phyloP scores from a whole-genome alignment of 306 rosid species.

The Trifolium subterraneum region DNA sequence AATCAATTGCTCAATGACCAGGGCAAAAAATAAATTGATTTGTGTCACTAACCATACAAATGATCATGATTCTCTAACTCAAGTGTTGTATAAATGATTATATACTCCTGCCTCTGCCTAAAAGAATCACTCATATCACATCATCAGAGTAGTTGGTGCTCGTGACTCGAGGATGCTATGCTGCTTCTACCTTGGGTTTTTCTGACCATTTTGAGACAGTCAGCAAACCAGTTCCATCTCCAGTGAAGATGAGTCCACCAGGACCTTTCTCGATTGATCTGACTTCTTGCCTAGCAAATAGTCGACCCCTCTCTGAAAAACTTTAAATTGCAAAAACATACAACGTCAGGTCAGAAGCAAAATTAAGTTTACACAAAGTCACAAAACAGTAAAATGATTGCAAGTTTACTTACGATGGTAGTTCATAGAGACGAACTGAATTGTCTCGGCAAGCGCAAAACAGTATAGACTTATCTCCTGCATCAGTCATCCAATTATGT shows the following conservation, averaged over 20 bases:
- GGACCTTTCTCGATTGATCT: slow-evolving; percentile 38
- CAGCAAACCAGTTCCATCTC: slow-evolving; percentile 50
- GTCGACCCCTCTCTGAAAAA: slow-evolving; percentile 34
- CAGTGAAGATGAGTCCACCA: slow-evolving; percentile 52
- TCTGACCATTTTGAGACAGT: slow-evolving; percentile 50
- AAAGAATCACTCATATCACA: too few relatives aligned
- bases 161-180: too few relatives aligned
- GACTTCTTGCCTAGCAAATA: slow-evolving; percentile 34
- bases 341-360: neutral
- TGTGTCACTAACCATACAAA: too few relatives aligned
- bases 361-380: neutral
- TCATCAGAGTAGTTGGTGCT: too few relatives aligned
- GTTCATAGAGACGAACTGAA: slow-evolving; percentile 50
- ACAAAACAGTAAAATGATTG: too few relatives aligned
- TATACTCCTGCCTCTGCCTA: too few relatives aligned
- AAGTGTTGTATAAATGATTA: too few relatives aligned
- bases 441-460: slow-evolving; percentile 49
- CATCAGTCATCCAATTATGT: slow-evolving; percentile 27
- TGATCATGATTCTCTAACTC: too few relatives aligned
- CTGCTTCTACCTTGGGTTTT: neutral
- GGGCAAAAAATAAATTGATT: too few relatives aligned
- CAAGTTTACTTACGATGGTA: slow-evolving; percentile 54
- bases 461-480: slow-evolving; percentile 42
- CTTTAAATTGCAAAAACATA: slow-evolving; percentile 27
- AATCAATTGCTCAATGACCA: too few relatives aligned